These are phyloP conservation scores for Macrocybe gigantea DNA, from an alignment of 768 basidiomycete genomes.

Conservation along the genomic window DNA sequence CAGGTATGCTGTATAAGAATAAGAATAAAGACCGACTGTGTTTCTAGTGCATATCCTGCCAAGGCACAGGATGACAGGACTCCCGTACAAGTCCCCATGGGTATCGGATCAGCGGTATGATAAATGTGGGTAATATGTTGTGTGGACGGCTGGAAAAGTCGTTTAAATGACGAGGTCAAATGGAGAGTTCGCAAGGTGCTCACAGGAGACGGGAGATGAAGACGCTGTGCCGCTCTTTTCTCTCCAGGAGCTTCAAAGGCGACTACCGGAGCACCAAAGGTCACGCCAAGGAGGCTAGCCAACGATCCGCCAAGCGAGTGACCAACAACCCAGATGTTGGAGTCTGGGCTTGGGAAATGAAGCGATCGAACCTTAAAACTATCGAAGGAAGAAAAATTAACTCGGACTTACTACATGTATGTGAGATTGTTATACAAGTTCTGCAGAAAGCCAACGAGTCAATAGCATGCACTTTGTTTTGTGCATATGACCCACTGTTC, in stretches of 20 bases:
- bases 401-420: slow-evolving; percentile 62
- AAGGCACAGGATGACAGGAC: slow-evolving; percentile 75
- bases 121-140: slow-evolving; percentile 87
- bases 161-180: not conserved
- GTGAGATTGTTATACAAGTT: slow-evolving; percentile 93
- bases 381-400: not conserved
- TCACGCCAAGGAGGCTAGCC: slow-evolving; percentile 76
- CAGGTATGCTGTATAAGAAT: not conserved
- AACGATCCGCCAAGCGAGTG: slow-evolving; percentile 72
- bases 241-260: slow-evolving; percentile 91
- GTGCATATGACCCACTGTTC: slow-evolving; percentile 53
- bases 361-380: not conserved
- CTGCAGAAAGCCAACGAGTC: slow-evolving; percentile 29
- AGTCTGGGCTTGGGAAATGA: slow-evolving; percentile 44
- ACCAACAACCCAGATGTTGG: slow-evolving; percentile 85
- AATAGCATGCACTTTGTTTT: slow-evolving; percentile 1
- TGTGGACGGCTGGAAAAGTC: slow-evolving; percentile 48
- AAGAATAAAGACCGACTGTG: slow-evolving; percentile 36
- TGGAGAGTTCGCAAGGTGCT: slow-evolving; percentile 13
- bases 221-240: slow-evolving; percentile 64
- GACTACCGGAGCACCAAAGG: slow-evolving; percentile 86
- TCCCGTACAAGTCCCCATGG: slow-evolving; percentile 86
- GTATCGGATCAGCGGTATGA: slow-evolving; percentile 92
- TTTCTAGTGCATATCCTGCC: slow-evolving; percentile 88
- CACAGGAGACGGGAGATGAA: slow-evolving; percentile 86